A percentile compares a stretch with the other conserved stretches of the same genome.
These are phyloP conservation scores for Candida fluviatilis DNA, from an alignment of 805 yeast species.

Conservation along the genomic window DNA sequence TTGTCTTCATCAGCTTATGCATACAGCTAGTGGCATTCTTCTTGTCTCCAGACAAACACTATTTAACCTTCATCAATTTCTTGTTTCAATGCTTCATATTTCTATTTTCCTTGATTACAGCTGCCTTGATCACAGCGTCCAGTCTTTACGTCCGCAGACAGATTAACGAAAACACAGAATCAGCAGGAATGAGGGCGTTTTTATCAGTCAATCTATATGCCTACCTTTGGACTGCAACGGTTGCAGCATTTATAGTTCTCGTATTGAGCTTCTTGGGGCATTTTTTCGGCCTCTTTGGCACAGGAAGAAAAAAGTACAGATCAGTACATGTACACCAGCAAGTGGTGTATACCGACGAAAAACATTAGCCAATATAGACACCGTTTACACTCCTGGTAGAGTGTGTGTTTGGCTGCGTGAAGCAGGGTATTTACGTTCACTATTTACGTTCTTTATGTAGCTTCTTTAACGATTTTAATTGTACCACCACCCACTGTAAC, in stretches of 20 bases:
- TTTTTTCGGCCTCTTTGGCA: conserved; percentile 36
- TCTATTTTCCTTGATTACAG: conserved; percentile 41
- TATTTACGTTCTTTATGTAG: no score
- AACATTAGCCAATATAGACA: not conserved
- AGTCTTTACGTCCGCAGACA: conserved; percentile 45
- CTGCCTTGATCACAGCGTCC: conserved; percentile 63
- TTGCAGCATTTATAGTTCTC: conserved; percentile 33
- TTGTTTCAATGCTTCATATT: conserved; percentile 42
- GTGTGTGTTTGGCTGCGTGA: no score
- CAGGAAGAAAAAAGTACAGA: conserved; percentile 27
- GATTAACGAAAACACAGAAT: conserved; percentile 44
- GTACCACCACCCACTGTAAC: no score
- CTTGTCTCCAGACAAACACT: conserved; percentile 41
- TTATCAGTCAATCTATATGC: conserved; percentile 53
- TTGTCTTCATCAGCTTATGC: conserved; percentile 44
- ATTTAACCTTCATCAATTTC: conserved; percentile 43
- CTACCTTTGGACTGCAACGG: conserved; percentile 61
- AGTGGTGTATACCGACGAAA: not conserved
- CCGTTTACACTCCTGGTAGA: no score
- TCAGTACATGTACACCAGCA: conserved; percentile 7
- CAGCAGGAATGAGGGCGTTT: conserved; percentile 53
- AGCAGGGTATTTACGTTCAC: no score
- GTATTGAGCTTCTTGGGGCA: conserved; percentile 36
- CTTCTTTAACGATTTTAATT: no score
- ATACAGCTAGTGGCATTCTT: conserved; percentile 42